phyloP scores from a whole-genome alignment of 495 filamentous ascomycete genomes.

The Podospora appendiculata region DNA sequence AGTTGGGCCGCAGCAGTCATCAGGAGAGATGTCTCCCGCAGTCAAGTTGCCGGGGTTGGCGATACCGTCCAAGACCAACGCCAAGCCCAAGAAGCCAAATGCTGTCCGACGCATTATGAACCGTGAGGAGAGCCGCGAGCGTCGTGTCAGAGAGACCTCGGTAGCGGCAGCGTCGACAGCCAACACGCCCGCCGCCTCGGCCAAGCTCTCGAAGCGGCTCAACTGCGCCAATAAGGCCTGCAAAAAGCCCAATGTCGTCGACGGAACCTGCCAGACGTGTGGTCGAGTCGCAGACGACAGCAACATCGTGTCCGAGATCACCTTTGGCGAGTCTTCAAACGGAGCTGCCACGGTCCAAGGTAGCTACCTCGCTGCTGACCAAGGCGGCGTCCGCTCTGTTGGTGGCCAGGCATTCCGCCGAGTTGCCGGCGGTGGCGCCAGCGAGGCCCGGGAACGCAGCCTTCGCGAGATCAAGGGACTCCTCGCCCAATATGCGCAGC shows the following conservation, averaged over 20 bases:
- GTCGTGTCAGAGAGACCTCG: constrained; percentile 17
- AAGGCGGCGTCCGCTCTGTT: constrained; percentile 42
- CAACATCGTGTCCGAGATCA: constrained; percentile 85
- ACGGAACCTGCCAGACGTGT: constrained; percentile 70
- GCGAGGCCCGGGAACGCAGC: constrained; percentile 57
- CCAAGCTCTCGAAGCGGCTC: not conserved
- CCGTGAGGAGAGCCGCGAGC: constrained; percentile 16
- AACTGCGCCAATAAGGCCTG: constrained; percentile 8
- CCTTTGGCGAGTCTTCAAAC: constrained; percentile 73
- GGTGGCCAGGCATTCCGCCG: constrained; percentile 33
- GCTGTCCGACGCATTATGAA: constrained; percentile 23
- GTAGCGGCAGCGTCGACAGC: constrained; percentile 1
- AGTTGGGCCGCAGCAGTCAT: no score
- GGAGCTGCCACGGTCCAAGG: constrained; percentile 92
- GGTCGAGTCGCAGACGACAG: constrained; percentile 72
- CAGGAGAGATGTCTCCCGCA: constrained; percentile 3
- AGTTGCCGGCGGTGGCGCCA: constrained; percentile 28
- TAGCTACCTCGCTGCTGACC: constrained; percentile 74
- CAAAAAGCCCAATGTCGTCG: constrained; percentile 33
- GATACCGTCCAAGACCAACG: constrained; percentile 6
- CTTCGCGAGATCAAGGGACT: constrained; percentile 50
- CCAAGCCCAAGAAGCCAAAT: constrained; percentile 19
- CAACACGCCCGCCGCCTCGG: not conserved
- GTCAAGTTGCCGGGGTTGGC: constrained; percentile 6
- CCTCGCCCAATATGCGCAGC: constrained; percentile 36